phyloP scores from a whole-genome alignment of 345 rosid genomes.

The Camelina neglecta region DNA sequence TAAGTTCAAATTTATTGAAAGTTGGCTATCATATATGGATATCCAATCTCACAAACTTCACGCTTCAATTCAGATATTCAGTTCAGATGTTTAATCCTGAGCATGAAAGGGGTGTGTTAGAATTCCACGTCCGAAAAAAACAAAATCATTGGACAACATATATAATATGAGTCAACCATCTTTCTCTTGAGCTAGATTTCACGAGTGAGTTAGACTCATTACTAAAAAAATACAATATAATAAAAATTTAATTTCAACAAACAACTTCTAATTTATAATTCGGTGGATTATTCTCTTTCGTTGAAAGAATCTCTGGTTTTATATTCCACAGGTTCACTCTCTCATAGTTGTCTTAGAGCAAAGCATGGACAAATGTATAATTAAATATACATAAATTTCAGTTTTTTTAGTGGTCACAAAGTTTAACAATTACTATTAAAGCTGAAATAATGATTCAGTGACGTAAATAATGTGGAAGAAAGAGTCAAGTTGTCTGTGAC shows the following conservation, averaged over 20 bases:
- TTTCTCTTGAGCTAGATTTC: too few species aligned
- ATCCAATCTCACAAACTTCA: too few species aligned
- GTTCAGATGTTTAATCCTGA: too few species aligned
- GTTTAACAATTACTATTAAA: background rate
- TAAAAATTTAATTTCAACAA: background rate
- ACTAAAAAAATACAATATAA: too few species aligned
- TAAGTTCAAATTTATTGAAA: too few species aligned
- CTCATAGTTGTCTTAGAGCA: conserved; percentile 9
- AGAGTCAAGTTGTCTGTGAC: conserved; percentile 24
- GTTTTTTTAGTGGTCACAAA: background rate
- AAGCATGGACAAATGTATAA: background rate
- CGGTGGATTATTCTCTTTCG: conserved; percentile 32
- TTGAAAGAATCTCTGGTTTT: conserved; percentile 31
- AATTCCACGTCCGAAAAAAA: too few species aligned
- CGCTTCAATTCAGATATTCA: too few species aligned
- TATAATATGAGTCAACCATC: too few species aligned
- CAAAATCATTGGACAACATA: too few species aligned
- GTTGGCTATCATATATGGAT: too few species aligned
- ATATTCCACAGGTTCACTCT: conserved; percentile 8
- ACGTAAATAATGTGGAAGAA: background rate
- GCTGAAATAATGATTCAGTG: background rate
- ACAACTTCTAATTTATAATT: background rate
- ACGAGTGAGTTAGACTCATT: too few species aligned
- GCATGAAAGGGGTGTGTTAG: too few species aligned
- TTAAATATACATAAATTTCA: background rate